These are phyloP conservation scores for Eragrostis curvula DNA, from an alignment of 176 grass and related monocot genomes.

Conservation along the genomic window DNA sequence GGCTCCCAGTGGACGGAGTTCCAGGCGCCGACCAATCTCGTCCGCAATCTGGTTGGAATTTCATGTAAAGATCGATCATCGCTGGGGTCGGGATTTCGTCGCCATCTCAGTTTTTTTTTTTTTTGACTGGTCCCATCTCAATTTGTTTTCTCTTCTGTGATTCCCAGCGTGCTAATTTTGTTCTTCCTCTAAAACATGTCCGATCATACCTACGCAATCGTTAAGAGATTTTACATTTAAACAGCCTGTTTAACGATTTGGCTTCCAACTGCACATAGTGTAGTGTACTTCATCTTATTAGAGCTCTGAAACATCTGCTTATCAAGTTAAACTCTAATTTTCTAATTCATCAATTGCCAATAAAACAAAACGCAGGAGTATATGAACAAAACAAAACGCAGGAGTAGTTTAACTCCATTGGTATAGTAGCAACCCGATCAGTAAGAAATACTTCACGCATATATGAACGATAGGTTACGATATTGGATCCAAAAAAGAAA, in stretches of 20 bases:
- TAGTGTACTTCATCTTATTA: not conserved
- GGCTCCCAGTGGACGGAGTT: not conserved
- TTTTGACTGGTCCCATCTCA: not conserved
- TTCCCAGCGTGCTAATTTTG: too few species aligned
- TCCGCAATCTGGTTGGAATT: not conserved
- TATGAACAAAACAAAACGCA: not conserved
- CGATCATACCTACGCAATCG: not conserved
- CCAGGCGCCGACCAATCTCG: not conserved
- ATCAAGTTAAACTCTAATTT: not conserved
- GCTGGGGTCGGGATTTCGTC: not conserved
- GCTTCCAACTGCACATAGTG: not conserved
- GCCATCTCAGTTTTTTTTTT: not conserved
- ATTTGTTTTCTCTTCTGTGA: too few species aligned
- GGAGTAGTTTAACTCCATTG: too few species aligned
- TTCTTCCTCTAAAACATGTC: too few species aligned
- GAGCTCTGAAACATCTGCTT: not conserved
- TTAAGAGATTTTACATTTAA: not conserved
- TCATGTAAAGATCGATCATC: not conserved
- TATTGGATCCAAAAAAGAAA: not conserved
- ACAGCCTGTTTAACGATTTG: not conserved
- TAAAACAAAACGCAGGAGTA: not conserved
- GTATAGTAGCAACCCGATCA: too few species aligned
- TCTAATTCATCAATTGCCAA: not conserved
- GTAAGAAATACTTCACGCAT: too few species aligned
- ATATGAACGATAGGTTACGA: not conserved